phyloP scores from a whole-genome alignment of 2,329 filamentous ascomycete genomes.

The Colletotrichum sp. region DNA sequence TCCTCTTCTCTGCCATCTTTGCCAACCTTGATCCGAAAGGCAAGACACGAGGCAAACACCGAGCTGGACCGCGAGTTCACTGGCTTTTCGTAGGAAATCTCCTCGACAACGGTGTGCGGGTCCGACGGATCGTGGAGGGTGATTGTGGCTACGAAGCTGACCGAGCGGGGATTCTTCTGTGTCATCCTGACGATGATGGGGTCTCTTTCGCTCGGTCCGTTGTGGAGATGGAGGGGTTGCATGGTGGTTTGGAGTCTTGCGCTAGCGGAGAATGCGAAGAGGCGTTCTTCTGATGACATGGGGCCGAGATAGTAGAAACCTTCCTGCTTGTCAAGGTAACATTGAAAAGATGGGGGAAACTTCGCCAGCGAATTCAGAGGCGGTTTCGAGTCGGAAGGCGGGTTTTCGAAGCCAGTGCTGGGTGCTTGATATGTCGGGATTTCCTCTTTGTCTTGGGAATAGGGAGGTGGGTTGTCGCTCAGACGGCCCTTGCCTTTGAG shows the following conservation, averaged over 20 bases:
- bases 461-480: not conserved
- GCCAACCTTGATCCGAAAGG: not conserved
- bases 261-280: not conserved
- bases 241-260: not conserved
- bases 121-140: not conserved
- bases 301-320: not conserved
- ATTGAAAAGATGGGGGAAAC: not conserved
- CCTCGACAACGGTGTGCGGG: not conserved
- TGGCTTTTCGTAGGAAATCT: not conserved
- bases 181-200: not conserved
- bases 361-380: not conserved
- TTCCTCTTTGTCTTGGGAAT: not conserved
- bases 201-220: not conserved
- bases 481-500: not conserved
- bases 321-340: not conserved
- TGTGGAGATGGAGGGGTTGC: not conserved
- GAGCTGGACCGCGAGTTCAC: not conserved
- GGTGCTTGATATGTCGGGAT: not conserved
- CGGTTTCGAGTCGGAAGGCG: not conserved
- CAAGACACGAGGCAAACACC: not conserved
- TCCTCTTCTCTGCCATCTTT: not conserved
- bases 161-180: not conserved
- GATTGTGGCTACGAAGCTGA: not conserved
- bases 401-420: not conserved
- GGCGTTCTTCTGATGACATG: not conserved